Evolutionary conservation across 441 rosid species (phyloP), one percentile per base, ranked within the genome.

Genomic region (Gossypium armourianum): DNA sequence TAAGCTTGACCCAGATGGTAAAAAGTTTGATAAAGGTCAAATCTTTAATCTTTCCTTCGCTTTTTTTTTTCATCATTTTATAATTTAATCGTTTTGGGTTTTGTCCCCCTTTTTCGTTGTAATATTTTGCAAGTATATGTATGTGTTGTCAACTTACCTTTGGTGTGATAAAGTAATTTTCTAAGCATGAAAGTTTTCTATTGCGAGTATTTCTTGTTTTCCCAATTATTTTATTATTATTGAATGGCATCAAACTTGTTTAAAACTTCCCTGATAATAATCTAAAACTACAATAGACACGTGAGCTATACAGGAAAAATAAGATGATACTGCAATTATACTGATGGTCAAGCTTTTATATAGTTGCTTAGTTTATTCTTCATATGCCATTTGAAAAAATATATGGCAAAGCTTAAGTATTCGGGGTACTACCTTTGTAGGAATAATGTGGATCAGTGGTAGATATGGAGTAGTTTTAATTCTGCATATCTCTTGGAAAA

Each of bases 1-100:
- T 26, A 77, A 80, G 54, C 76, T 86, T 2, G 82, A 89, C 77
- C 89, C 89, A 26, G 92, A 86, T 77, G 92, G 95, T 15, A 89
- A 89, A 79, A 85, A 86, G 79, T 89, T 87, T 26, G 95, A 89
- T 70, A 86, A 84, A 78, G 95, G 95, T 86, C 56, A 29, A 3
- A 5, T 43, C 24, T 62, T 13, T 12, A 0, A 5, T 10, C 26
- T n/a, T 8, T 40, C n/a, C 7, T 61, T 26, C 29, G 10, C 63
- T 4, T 28, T 36, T 58, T 58, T 23, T n/a, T 58, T 24, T 58
- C n/a, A 12, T n/a, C 8, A 6, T 24, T 26, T 36, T 4, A n/a
- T 24, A 24, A 12, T 57, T 57, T 57, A 57, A 43, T 60, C 52
- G 29, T 58, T 56, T 3, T 60, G 13, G 7, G 8, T 29, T 32